Base-by-base conservation (phyloP, 2,329 filamentous ascomycete species). In the Chaetomiaceae sp. region DNA sequence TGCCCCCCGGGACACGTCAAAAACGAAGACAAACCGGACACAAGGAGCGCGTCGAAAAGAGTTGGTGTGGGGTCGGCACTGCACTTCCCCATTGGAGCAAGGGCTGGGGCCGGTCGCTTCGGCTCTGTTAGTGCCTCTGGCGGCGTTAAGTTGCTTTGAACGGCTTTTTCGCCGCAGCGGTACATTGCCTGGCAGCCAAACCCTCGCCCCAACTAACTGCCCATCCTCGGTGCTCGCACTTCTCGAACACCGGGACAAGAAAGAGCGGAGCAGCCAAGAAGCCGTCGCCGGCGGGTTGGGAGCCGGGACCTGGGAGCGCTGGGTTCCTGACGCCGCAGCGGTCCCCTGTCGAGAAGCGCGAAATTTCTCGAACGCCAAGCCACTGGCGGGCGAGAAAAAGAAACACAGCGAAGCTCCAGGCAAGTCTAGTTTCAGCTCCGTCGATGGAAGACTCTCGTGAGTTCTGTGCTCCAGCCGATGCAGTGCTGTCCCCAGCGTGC, bases 11-110 rank as follows among this genome's bases (percentile, higher is more conserved):
- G 44, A 40, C 35, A 45, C 44, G 44, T 52, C 50, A 48, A 35
- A 54, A 45, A 58, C 58, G 58, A 61, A 61, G 58, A 61, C 53
- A 60, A 60, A 58, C 56, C 58, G 56, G 59, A 51, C 54, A 39
- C 23, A 43, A 34, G 47, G 42, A 41, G 38, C 34, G 4, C 17
- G 38, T 30, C 34, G 50, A 23, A 35, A 35, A 17, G 25, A 7
- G 4, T 37, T 30, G 41, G 53, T 51, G 52, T 48, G 51, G 54
- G 9, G 23, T 23, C 12, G 50, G 21, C n/a, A 21, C 1, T 44
- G 12, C n/a, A 3, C 17, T 14, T 13, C 21, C 34, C 30, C 16
- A 39, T 44, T 39, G 27, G 25, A 4, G 5, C 13, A 8, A 21
- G 37, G 17, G n/a, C 19, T 23, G 13, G 17, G 17, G 8, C 13